Evolutionary conservation across 169 alveolate species (phyloP), one percentile per base, ranked within the genome.

Genomic region (Neospora caninum): DNA sequence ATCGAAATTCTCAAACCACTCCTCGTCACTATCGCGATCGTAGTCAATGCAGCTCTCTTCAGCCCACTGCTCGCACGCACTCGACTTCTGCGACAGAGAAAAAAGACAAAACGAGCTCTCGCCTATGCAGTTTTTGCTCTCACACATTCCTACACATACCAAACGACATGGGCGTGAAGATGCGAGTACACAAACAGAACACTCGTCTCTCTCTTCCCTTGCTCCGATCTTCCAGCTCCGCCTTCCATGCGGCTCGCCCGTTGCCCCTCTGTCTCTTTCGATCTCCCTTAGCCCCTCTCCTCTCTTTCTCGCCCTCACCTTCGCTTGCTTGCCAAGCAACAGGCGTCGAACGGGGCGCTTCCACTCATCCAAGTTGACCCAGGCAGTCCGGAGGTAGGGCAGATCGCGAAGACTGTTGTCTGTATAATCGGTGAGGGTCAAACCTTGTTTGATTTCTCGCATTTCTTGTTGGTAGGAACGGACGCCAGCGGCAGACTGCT

Each of bases 21-120:
- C 94, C 45, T 91, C 94, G 80, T 91, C 94, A 80, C 94, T 91
- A 84, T 91, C 94, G 31, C 94, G 88, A 7, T 91, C 94, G 49
- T 91, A 91, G 80, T 91, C 94, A 1, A 91, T 70, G 80, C 94
- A 91, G 39, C 94, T 91, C 54, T 91, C 94, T 42, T 91, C 94
- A 0, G 88, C 88, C 82, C 94, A 91, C 88, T 70, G 88, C 49
- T 91, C 94, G 64, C 92, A 58, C 36, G 92, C 36, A 13, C 64
- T 88, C 36, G 92, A 67, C n/a, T 43, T 36, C 92, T 88, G 92
- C 25, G 34, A 31, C 0, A 38, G 25, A 73, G n/a, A 13, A 22
- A 73, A 73, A 13, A 22, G 43, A n/a, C 16, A 18, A n/a, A 73
- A 73, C 84, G n/a, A 41, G n/a, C 20, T 0, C 49, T 22, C 84